Base-by-base conservation (phyloP, 495 filamentous ascomycete genomes). In the Parmelia sp. region DNA sequence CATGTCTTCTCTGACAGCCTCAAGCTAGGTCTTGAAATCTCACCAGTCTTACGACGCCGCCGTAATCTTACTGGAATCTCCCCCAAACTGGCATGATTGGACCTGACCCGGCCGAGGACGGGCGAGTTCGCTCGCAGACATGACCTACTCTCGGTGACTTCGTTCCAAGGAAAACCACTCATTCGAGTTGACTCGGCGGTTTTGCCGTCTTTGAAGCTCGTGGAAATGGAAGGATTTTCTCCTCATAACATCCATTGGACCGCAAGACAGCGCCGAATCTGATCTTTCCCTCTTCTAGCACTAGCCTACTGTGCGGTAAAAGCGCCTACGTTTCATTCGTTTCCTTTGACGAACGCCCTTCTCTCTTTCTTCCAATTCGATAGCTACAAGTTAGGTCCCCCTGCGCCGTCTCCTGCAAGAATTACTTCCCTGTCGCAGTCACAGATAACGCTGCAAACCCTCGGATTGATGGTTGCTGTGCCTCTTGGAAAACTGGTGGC, bases 391-490 rank as follows among this genome's bases (percentile, higher is more conserved):
- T 23, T 21, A n/a, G 44, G 9, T 53, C 19, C 49, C 36, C 23
- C 36, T 56, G 39, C 37, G 51, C 27, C 37, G 39, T 55, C 61
- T 63, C 35, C 57, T 63, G 51, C 61, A 63, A 8, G 27, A 21
- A 57, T 4, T 40, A 25, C 15, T 21, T 33, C 9, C 36, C 33
- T 29, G 23, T 31, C 15, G 25, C 27, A 29, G 1, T 31, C 27
- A 31, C 47, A 51, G 47, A 53, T 53, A 53, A 29, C 23, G 3
- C 27, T 53, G 49, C 49, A 31, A 15, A 53, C 2, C 31, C 4
- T 19, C 12, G 27, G 15, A 31, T 53, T 19, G 49, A 55, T 33
- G 33, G 29, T 7, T 55, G 17, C 51, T n/a, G 51, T 55, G 51
- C 29, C 51, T 33, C 33, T 29, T 15, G 15, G 49, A 14, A 12